Percentiles rank a stretch among this genome's conserved stretches.
Conservation (phyloP, 2,329 filamentous ascomycete genomes). For the Aspergillus carbonarius region DNA sequence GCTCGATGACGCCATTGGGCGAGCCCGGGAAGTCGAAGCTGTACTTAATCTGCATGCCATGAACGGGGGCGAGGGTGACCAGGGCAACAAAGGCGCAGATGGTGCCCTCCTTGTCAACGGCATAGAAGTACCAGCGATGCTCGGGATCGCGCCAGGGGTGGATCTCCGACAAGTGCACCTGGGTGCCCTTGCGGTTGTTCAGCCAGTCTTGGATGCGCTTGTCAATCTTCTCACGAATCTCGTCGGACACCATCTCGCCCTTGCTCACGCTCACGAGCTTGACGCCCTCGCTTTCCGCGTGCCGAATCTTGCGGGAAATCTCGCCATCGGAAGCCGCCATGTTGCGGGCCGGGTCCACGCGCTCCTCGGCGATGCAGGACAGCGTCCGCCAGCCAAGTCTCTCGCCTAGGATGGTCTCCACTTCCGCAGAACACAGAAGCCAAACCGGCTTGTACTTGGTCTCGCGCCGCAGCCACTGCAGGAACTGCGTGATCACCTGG, state of each 20-base stretch:
- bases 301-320: constrained; percentile 72
- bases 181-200: constrained; percentile 72
- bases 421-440: constrained; percentile 78
- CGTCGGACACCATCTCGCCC: constrained; percentile 63
- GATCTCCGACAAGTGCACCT: constrained; percentile 88
- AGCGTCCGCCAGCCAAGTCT: constrained; percentile 85
- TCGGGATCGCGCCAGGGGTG: constrained; percentile 80
- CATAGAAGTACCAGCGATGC: constrained; percentile 84
- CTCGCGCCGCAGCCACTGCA: constrained; percentile 72
- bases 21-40: constrained; percentile 88
- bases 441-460: constrained; percentile 76
- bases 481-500: constrained; percentile 70
- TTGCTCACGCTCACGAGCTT: constrained; percentile 71
- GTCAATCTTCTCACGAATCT: constrained; percentile 69
- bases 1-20: constrained; percentile 84
- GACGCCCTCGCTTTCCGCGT: constrained; percentile 78
- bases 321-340: constrained; percentile 64
- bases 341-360: constrained; percentile 72
- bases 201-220: constrained; percentile 77
- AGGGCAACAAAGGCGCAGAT: constrained; percentile 78
- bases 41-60: constrained; percentile 95
- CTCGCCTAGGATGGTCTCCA: constrained; percentile 76
- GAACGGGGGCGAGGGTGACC: constrained; percentile 72
- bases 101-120: constrained; percentile 68
- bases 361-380: constrained; percentile 85